Evolutionary conservation across 2,329 filamentous ascomycete species (phyloP).

Genomic region (Diaporthe batatas): DNA sequence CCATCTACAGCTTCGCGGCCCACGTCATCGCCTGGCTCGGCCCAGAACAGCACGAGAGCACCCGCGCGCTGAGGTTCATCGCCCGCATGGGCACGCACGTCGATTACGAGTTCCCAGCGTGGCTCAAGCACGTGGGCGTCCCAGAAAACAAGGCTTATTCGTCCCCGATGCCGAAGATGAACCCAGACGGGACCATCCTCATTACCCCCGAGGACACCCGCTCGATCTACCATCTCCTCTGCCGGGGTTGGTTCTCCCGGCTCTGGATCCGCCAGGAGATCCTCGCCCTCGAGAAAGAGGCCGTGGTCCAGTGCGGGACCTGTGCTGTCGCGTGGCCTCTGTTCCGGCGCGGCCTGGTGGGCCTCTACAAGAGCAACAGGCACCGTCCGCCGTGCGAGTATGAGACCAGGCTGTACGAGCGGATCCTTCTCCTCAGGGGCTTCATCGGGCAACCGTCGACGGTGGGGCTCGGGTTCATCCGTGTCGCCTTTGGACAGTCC

Average conservation of each 20-base stretch:
- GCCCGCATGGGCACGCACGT: constrained; percentile 9
- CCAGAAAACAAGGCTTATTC: neutral
- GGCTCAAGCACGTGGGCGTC: neutral
- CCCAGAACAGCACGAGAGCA: constrained; percentile 11
- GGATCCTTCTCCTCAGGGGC: neutral
- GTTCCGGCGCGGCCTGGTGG: neutral
- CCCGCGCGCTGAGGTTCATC: neutral
- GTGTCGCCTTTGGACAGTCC: neutral
- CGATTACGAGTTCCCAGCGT: neutral
- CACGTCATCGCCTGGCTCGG: constrained; percentile 38
- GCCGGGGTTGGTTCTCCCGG: constrained; percentile 31
- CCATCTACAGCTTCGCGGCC: constrained; percentile 23
- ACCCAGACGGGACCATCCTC: neutral
- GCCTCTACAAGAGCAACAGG: constrained; percentile 3
- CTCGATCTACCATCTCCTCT: neutral
- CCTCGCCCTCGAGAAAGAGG: constrained; percentile 27
- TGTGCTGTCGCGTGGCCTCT: neutral
- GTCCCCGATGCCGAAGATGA: neutral
- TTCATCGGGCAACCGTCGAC: neutral
- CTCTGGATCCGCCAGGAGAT: constrained; percentile 46
- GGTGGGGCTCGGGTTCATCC: neutral
- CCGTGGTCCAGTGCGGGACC: constrained; percentile 24
- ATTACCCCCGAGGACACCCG: neutral
- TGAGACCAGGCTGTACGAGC: constrained; percentile 3
- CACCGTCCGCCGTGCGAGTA: neutral